Evolutionary conservation across 345 rosid genomes (phyloP).

Genomic region (Geranium brycei): DNA sequence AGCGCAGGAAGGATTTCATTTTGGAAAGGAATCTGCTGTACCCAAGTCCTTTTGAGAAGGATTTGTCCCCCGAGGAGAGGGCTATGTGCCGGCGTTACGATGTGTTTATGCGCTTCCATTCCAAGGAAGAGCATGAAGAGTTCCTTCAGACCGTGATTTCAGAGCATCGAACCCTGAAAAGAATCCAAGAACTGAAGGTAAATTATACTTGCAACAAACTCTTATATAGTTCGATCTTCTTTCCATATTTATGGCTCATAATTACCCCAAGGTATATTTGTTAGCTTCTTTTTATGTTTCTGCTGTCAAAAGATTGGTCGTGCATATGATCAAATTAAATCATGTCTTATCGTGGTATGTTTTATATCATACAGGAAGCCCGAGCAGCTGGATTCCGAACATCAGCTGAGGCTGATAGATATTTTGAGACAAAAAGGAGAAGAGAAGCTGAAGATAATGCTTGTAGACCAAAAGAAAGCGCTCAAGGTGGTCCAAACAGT

Average conservation of each 20-base stretch:
- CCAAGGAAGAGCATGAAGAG: slow-evolving; percentile 84
- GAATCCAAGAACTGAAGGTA: slow-evolving; percentile 74
- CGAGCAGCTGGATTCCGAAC: slow-evolving; percentile 81
- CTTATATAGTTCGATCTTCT: too few relatives aligned
- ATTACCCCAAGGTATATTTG: too few relatives aligned
- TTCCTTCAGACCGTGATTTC: slow-evolving; percentile 53
- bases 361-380: slow-evolving; percentile 47
- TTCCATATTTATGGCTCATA: too few relatives aligned
- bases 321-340: too few relatives aligned
- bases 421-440: slow-evolving; percentile 49
- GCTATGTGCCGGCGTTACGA: slow-evolving; percentile 57
- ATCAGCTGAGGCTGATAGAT: slow-evolving; percentile 68
- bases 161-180: slow-evolving; percentile 66
- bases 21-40: slow-evolving; percentile 66
- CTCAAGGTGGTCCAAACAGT: slow-evolving; percentile 35
- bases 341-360: too few relatives aligned
- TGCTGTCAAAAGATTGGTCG: too few relatives aligned
- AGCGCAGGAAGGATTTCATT: slow-evolving; percentile 83
- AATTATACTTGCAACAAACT: not conserved
- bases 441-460: slow-evolving; percentile 65
- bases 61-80: slow-evolving; percentile 69
- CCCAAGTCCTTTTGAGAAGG: slow-evolving; percentile 65
- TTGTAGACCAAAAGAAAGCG: slow-evolving; percentile 53
- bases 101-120: slow-evolving; percentile 80
- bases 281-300: too few relatives aligned